Evolutionary conservation across 345 rosid species (phyloP).

Genomic region (Salix arbutifolia): DNA sequence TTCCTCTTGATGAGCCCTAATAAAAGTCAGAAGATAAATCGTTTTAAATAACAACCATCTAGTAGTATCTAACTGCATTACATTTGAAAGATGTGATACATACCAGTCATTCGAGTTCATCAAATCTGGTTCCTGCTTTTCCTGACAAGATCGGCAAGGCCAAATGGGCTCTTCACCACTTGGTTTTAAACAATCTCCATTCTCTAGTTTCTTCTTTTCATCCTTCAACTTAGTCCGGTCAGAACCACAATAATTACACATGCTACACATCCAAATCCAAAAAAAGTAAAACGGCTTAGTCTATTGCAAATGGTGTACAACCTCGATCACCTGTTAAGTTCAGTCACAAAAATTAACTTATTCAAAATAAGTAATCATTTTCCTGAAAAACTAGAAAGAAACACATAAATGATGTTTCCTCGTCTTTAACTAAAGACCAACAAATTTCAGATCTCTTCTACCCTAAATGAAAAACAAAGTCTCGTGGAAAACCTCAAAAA

Average conservation of each 20-base stretch:
- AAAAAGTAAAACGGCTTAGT: background rate
- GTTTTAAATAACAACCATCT: background rate
- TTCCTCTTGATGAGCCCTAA: constrained; percentile 58
- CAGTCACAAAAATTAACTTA: background rate
- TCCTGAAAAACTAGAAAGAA: background rate
- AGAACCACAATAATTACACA: constrained; percentile 40
- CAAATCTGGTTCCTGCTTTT: constrained; percentile 34
- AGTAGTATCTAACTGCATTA: constrained; percentile 1
- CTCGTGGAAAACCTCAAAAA: background rate
- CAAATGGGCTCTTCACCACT: constrained; percentile 27
- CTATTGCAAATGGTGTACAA: background rate
- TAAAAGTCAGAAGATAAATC: constrained; percentile 2
- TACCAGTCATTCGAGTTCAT: constrained; percentile 46
- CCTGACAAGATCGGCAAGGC: constrained; percentile 50
- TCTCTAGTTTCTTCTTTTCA: constrained; percentile 29
- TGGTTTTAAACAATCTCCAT: constrained; percentile 24
- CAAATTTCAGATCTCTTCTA: background rate
- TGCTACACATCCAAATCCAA: constrained; percentile 19
- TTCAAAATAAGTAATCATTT: background rate
- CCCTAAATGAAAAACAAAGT: background rate
- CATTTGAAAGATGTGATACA: constrained; percentile 8
- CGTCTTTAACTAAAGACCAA: background rate
- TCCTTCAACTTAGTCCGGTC: constrained; percentile 20
- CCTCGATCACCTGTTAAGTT: constrained; percentile 5
- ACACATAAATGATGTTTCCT: background rate